Base-by-base conservation (phyloP, 306 rosid species). In the Rosa lucieae region DNA sequence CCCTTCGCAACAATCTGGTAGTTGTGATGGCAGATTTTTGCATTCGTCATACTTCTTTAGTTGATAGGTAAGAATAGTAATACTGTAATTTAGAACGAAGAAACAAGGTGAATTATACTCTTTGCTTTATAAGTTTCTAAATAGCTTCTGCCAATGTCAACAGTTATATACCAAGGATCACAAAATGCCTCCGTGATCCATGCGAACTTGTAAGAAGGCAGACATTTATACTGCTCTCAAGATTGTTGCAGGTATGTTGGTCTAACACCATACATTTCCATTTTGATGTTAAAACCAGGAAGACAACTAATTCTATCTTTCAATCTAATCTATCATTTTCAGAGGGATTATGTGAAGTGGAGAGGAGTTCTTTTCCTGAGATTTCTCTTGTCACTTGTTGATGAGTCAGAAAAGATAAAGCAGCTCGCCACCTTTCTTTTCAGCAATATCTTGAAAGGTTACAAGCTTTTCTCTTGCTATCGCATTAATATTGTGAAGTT, bases 281-380 rank as follows among this genome's bases (percentile, higher is more conserved):
- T 6, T 75, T 78, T 73, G 44, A 72, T 53, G 61, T 51, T 74
- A 78, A n/a, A 72, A 80, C 58, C 43, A 51, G 56, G n/a, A 20
- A 18, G 59, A 62, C 4, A 40, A 32, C 48, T 52, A 73, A 58
- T 76, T 48, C 47, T 6, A 21, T 73, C 3, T 69, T 78, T 75
- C 40, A 75, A 48, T 23, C 56, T 72, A 58, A 80, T 40, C 77
- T 80, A 52, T 72, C 18, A 83, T 80, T 21, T 82, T 70, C 85
- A 93, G 98, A 90, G 97, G 78, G 99, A 94, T 87, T 94, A 92
- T 17, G 99, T 92, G 86, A 94, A 94, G 88, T 94, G 99, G 99
- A 91, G 91, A 87, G 99, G 97, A 80, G 97, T 94, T 81, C 85
- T 94, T 65, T 94, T 94, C 88, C 90, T 92, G 73, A 89, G 99